Evolutionary conservation across 306 rosid species (phyloP), one percentile per base, ranked within the genome.

Genomic region (Mimosa pudica): DNA sequence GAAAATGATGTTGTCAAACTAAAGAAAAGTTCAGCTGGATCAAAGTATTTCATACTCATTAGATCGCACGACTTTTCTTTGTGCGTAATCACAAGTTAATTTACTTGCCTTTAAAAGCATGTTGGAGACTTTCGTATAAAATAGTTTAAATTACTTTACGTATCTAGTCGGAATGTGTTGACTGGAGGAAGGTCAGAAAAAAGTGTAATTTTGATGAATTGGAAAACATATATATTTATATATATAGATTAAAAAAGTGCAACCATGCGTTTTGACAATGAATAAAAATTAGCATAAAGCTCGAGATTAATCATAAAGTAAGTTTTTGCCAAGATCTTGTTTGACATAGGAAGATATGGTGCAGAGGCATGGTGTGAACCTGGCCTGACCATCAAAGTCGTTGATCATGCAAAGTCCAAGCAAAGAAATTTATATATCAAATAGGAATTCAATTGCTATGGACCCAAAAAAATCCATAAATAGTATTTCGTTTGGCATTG

Each of bases 331-430:
- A 2, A 42, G 65, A 75, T 35, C 38, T 63, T 69, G 36, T 44
- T 45, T 45, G 73, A 69, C 73, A 20, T 45, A 13, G 7, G 55
- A 45, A 69, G 55, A 69, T 69, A 69, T 20, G 73, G 73, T 44
- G 5, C 73, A 69, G 55, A 69, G 4, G 62, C 32, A 55, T 55
- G 44, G 33, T 36, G 66, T 45, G 73, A 66, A 65, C 74, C 6
- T 36, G 20, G 30, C 30, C 30, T 24, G 30, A 47, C 48, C 72
- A 47, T 47, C 30, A 10, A 54, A 54, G 60, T 54, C 60, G 24
- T 52, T 24, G 16, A 10, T 13, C 24, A 16, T 7, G 55, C 62
- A 16, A 24, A 77, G 58, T 32, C 49, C 2, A 45, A n/a, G 42
- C 30, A 17, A 35, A 45, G 18, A 14, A 48, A 74, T 48, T 76